Conservation (phyloP, 2,329 filamentous ascomycete genomes). For the Thyridium curvatum region DNA sequence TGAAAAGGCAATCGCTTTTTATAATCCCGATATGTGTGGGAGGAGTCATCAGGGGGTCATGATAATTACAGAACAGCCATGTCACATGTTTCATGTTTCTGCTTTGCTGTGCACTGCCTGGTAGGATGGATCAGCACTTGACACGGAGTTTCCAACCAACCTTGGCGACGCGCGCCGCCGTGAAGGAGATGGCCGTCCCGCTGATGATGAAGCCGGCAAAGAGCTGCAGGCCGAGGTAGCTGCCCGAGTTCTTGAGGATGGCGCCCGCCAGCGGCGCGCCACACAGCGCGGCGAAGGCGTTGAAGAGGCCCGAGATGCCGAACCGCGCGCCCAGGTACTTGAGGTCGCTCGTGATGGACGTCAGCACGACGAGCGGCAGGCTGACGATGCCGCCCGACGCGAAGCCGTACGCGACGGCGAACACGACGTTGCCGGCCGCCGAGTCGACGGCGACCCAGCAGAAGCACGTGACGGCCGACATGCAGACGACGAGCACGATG, state of each 20-base stretch:
- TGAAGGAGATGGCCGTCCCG: background rate
- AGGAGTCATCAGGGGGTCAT: too few species aligned
- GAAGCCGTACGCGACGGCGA: constrained; percentile 23
- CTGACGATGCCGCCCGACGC: constrained; percentile 18
- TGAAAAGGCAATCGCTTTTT: too few species aligned
- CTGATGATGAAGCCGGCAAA: constrained; percentile 4
- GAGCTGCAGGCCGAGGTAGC: constrained; percentile 8
- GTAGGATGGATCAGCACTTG: background rate
- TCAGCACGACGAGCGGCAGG: constrained; percentile 7
- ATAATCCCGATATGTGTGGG: too few species aligned
- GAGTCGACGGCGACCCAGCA: constrained; percentile 23
- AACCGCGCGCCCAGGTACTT: constrained; percentile 6
- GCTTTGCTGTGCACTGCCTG: too few species aligned
- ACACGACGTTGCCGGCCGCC: constrained; percentile 20
- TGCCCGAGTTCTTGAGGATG: constrained; percentile 2
- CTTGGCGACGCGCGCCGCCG: constrained; percentile 1
- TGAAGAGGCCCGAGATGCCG: constrained; percentile 5
- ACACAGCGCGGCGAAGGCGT: constrained; percentile 4
- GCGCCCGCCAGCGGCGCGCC: constrained; percentile 8
- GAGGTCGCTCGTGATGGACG: constrained; percentile 6
- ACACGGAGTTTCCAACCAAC: background rate
- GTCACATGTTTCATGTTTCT: too few species aligned
- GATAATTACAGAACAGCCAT: too few species aligned
- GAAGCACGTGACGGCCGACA: constrained; percentile 20
- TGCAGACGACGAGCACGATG: constrained; percentile 15